phyloP scores from a whole-genome alignment of 1,284 basidiomycete species.

The Porogramme epimiltina region DNA sequence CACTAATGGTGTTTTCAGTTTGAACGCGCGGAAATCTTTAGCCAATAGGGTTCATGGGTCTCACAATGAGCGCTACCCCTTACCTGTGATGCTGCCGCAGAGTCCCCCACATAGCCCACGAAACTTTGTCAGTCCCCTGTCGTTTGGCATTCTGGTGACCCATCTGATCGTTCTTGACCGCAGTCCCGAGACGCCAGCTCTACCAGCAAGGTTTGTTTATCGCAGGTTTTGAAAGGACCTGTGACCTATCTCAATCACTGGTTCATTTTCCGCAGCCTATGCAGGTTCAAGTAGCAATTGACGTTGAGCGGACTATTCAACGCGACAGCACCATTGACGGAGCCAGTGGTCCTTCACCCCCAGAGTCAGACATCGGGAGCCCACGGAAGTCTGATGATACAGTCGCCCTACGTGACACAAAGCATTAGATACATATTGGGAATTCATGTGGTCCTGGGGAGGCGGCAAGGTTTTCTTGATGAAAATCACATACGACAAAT shows the following conservation, averaged over 20 bases:
- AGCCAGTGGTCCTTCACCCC: neutral
- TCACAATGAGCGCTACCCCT: constrained; percentile 8
- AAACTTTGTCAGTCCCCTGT: constrained; percentile 1
- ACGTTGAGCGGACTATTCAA: constrained; percentile 19
- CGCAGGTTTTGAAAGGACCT: neutral
- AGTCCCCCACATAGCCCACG: neutral
- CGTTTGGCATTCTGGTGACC: neutral
- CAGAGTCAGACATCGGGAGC: neutral
- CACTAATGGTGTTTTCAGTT: constrained; percentile 1
- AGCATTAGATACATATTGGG: too few species aligned
- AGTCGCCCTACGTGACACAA: neutral
- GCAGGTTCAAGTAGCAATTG: constrained; percentile 15
- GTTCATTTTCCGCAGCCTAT: neutral
- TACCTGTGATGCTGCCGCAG: constrained; percentile 12
- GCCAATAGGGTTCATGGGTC: constrained; percentile 11
- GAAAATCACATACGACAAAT: too few species aligned
- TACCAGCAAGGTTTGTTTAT: neutral
- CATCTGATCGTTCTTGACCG: neutral
- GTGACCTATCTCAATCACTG: neutral
- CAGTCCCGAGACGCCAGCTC: constrained; percentile 1
- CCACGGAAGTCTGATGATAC: neutral
- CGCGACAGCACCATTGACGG: constrained; percentile 4
- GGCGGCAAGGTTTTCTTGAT: too few species aligned
- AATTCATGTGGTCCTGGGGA: too few species aligned
- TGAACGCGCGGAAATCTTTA: constrained; percentile 16